These are phyloP conservation scores for Candida nanaspora DNA, from an alignment of 805 yeast species.

Conservation along the genomic window DNA sequence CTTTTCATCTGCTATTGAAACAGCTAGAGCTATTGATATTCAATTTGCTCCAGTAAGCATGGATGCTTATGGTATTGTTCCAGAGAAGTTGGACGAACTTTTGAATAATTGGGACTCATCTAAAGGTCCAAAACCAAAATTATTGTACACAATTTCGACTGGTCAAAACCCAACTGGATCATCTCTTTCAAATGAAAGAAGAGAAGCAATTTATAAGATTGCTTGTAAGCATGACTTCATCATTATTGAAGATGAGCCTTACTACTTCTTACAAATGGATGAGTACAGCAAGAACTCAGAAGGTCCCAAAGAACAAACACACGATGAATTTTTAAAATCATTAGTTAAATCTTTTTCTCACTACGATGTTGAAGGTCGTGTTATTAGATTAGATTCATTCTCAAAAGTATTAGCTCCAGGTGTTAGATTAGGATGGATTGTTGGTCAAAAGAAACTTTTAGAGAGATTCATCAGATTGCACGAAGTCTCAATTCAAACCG, in stretches of 20 bases:
- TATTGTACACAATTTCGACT: conserved; percentile 86
- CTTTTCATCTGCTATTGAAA: conserved; percentile 67
- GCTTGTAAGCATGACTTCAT: conserved; percentile 83
- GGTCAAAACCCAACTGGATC: conserved; percentile 99
- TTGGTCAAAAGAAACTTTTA: conserved; percentile 57
- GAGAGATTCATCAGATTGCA: conserved; percentile 65
- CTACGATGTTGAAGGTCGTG: conserved; percentile 82
- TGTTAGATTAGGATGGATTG: conserved; percentile 81
- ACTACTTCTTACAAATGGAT: conserved; percentile 94
- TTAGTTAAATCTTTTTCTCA: conserved; percentile 72
- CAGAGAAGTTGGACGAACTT: conserved; percentile 44
- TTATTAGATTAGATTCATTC: conserved; percentile 80
- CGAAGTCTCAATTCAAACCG: conserved; percentile 75
- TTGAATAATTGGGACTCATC: conserved; percentile 53
- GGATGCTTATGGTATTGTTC: conserved; percentile 60
- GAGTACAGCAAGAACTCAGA: conserved; percentile 45
- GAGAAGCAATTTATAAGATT: conserved; percentile 64
- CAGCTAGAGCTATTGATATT: conserved; percentile 56
- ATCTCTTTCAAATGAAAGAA: conserved; percentile 68
- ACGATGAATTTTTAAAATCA: conserved; percentile 58
- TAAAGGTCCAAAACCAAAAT: conserved; percentile 59
- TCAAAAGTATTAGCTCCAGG: conserved; percentile 94
- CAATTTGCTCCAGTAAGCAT: conserved; percentile 58
- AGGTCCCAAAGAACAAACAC: conserved; percentile 27
- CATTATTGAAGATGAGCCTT: conserved; percentile 94